Percentiles rank a stretch among this genome's conserved stretches.
These are phyloP conservation scores for Vicia villosa DNA, from an alignment of 306 rosid species.

Conservation along the genomic window DNA sequence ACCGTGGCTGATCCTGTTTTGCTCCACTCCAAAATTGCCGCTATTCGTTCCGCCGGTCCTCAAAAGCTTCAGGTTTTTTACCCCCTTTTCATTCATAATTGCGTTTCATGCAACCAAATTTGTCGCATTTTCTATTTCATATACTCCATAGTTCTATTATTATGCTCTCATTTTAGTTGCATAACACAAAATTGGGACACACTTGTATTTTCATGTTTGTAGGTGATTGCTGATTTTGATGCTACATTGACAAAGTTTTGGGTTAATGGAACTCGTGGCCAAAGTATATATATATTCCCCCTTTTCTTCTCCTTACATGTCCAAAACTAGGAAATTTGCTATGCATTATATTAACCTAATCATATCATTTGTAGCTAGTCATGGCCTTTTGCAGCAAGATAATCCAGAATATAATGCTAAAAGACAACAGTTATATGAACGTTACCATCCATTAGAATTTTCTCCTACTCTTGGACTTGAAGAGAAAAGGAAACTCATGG, in stretches of 20 bases:
- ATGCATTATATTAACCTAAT: conserved; percentile 26
- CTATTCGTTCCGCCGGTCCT: conserved; percentile 64
- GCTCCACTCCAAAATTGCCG: conserved; percentile 49
- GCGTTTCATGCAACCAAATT: background rate
- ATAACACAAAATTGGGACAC: background rate
- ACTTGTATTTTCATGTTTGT: conserved; percentile 26
- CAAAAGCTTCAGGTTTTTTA: conserved; percentile 63
- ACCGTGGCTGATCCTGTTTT: conserved; percentile 45
- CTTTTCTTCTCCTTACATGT: background rate
- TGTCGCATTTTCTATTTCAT: background rate
- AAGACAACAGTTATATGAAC: conserved; percentile 63
- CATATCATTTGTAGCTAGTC: conserved; percentile 63
- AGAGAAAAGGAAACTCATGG: conserved; percentile 92
- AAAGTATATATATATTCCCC: conserved; percentile 44
- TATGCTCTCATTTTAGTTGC: conserved; percentile 16
- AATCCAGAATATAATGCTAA: conserved; percentile 74
- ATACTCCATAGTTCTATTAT: no score
- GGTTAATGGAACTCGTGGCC: conserved; percentile 80
- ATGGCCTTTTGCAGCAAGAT: conserved; percentile 82
- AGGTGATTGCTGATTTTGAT: conserved; percentile 92
- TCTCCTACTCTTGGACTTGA: conserved; percentile 67
- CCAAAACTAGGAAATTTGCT: background rate
- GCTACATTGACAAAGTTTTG: conserved; percentile 74
- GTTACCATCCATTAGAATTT: conserved; percentile 89
- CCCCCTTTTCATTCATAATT: background rate